A percentile compares a stretch with the other conserved stretches of the same genome.
phyloP scores from a whole-genome alignment of 768 basidiomycete species.

The Coprinopsis strossmayeri region DNA sequence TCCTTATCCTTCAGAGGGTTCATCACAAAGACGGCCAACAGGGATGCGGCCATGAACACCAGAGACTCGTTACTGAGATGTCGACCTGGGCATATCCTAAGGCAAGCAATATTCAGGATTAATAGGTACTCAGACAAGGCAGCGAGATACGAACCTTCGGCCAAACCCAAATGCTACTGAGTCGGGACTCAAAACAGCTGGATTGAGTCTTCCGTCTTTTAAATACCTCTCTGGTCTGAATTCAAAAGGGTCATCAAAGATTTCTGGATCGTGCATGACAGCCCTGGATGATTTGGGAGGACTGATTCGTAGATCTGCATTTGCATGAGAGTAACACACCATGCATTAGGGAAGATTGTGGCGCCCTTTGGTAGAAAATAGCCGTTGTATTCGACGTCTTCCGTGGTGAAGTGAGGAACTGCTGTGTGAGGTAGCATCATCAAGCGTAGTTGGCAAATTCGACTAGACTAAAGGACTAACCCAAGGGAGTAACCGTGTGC shows the following conservation, averaged over 20 bases:
- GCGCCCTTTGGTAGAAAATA: conserved; percentile 5
- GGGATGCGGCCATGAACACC: not conserved
- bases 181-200: conserved; percentile 7
- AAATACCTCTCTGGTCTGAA: conserved; percentile 26
- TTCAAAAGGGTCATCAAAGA: conserved; percentile 23
- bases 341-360: conserved; percentile 3
- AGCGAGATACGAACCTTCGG: conserved; percentile 9
- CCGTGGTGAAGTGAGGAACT: conserved; percentile 2
- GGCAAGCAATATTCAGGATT: not conserved
- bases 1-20: conserved; percentile 16
- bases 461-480: conserved; percentile 1
- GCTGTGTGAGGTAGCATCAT: not conserved
- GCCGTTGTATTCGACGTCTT: conserved; percentile 6
- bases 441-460: not conserved
- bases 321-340: not conserved
- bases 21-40: not conserved
- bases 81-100: conserved; percentile 3
- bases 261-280: conserved; percentile 26
- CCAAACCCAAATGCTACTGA: conserved; percentile 16
- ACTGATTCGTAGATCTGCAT: not conserved
- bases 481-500: conserved; percentile 13
- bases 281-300: conserved; percentile 15
- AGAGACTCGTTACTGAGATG: not conserved
- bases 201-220: conserved; percentile 6
- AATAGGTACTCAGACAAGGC: not conserved